Evolutionary conservation across 2,329 filamentous ascomycete species (phyloP).

Genomic region (Botrytis porri): DNA sequence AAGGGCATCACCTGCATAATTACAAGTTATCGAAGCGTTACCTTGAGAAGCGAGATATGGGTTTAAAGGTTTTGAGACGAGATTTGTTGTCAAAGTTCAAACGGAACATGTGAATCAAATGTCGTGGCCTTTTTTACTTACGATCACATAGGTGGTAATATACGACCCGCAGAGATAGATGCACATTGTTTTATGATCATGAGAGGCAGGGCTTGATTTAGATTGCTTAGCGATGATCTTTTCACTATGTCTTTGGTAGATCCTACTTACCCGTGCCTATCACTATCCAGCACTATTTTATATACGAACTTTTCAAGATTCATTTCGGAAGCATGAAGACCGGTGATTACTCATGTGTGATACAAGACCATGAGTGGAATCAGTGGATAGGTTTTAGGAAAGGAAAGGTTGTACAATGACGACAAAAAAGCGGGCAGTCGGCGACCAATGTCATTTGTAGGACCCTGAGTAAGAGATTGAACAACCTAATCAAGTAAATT

Average conservation of each 20-base stretch:
- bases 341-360: slow-evolving; percentile 1
- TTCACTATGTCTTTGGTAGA: neutral
- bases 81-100: neutral
- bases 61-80: neutral
- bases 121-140: neutral
- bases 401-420: slow-evolving; percentile 9
- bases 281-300: neutral
- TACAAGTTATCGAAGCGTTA: slow-evolving; percentile 12
- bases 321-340: slow-evolving; percentile 4
- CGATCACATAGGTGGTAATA: neutral
- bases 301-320: neutral
- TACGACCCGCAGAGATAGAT: neutral
- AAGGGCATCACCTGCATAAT: slow-evolving; percentile 10
- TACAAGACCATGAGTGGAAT: neutral
- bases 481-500: neutral
- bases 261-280: slow-evolving; percentile 4
- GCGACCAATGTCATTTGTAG: slow-evolving; percentile 8
- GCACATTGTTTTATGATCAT: neutral
- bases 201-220: neutral
- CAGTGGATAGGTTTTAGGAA: neutral
- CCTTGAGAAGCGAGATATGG: neutral
- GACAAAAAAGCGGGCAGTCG: slow-evolving; percentile 11
- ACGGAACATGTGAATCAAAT: slow-evolving; percentile 1
- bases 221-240: neutral
- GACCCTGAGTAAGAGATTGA: neutral